A percentile compares a stretch with the other conserved stretches of the same genome.
Conservation (phyloP, 1,284 basidiomycete species). For the Rhodotorula sp. region DNA sequence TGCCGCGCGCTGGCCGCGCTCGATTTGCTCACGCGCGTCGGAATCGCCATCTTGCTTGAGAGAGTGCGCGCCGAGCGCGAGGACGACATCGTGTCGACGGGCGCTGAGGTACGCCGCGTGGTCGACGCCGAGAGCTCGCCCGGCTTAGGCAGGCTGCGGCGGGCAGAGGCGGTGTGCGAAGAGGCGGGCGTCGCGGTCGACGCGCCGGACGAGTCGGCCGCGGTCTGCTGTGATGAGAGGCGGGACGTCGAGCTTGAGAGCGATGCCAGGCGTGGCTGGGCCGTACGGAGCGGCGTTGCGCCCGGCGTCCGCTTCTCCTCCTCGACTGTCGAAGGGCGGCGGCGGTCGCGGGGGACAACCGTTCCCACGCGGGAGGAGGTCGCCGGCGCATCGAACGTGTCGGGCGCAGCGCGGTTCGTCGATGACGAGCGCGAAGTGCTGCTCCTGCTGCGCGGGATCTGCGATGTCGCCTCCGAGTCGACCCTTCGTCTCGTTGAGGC, state of each 20-base stretch:
- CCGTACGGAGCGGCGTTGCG: conserved; percentile 1
- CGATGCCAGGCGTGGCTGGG: conserved; percentile 11
- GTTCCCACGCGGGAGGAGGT: neutral
- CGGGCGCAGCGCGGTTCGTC: neutral
- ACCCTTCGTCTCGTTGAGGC: conserved; percentile 22
- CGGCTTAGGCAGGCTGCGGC: conserved; percentile 17
- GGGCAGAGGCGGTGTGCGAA: neutral
- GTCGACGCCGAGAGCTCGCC: conserved; percentile 9
- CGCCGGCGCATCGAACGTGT: neutral
- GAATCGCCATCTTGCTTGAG: conserved; percentile 42
- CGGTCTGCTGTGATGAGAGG: neutral
- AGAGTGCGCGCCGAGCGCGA: conserved; percentile 41
- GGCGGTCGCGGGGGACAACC: conserved; percentile 5
- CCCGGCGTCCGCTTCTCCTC: conserved; percentile 15
- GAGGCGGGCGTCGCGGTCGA: neutral
- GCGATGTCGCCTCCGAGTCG: conserved; percentile 31
- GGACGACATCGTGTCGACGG: conserved; percentile 18
- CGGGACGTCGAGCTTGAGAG: conserved; percentile 24
- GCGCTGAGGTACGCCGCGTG: conserved; percentile 4
- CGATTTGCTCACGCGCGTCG: conserved; percentile 44
- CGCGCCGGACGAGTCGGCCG: neutral
- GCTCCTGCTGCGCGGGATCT: conserved; percentile 40
- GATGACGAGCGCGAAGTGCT: conserved; percentile 22
- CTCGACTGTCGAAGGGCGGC: conserved; percentile 12
- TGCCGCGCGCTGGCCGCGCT: conserved; percentile 19